Base-by-base conservation (phyloP, 177 flowering plant genomes). In the Tripterygium wilfordii region DNA sequence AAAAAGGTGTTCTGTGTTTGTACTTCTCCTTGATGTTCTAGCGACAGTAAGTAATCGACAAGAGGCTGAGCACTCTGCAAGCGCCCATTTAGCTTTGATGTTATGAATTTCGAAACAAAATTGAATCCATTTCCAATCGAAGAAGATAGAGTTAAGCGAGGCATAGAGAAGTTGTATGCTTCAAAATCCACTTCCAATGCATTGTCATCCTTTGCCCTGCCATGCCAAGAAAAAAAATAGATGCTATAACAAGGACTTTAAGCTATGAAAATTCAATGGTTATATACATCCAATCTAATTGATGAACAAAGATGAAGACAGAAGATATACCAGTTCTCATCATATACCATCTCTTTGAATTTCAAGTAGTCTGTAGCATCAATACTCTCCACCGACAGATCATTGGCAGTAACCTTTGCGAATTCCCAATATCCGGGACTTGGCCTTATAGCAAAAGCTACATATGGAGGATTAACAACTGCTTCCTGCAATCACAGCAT, bases 111-210 rank as follows among this genome's bases (percentile, higher is more conserved):
- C 8, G 78, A 62, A 12, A 62, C 51, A 50, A 66, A 70, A 26
- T 39, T 48, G 31, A 69, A 61, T 0, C 87, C 87, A 64, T 73
- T 70, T 47, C 87, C 87, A 31, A 80, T 73, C 1, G 79, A 80
- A 38, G 75, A 72, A 36, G 87, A 61, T 4, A 74, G 44, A 16
- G 76, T 68, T 15, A 74, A 61, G 32, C 35, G 68, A 22, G 82
- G 87, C 31, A 49, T 25, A 13, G 68, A 35, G 53, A 60, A 65
- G 18, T 75, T 72, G 46, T 70, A 56, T 20, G 87, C 77, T 48
- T 68, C 76, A 45, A 80, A 80, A 60, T 80, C 83, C 31, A 75
- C 56, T 41, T 80, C 87, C 53, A 78, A 51, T 26, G 74, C 74
- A 60, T 70, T 59, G 16, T 56, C 67, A 46, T 75, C 83, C 10